phyloP scores from a whole-genome alignment of 257 asterid genomes.

The Fraxinus cuspidata region DNA sequence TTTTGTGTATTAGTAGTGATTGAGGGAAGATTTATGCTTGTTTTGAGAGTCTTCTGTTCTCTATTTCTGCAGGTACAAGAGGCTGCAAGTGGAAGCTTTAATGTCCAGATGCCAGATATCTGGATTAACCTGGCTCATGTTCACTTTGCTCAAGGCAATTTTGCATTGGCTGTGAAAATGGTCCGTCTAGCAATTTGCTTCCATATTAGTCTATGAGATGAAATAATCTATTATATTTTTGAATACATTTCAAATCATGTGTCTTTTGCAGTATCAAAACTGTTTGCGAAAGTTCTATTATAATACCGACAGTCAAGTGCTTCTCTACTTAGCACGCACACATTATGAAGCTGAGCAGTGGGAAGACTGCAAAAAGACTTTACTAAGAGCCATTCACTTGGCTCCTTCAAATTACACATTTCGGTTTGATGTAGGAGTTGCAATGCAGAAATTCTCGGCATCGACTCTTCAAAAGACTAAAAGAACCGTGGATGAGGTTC shows the following conservation, averaged over 20 bases:
- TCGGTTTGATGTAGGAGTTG: conserved; percentile 88
- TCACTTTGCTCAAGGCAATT: conserved; percentile 97
- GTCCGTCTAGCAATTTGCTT: conserved; percentile 37
- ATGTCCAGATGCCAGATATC: conserved; percentile 95
- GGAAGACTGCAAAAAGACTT: conserved; percentile 95
- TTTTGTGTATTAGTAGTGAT: conserved; percentile 19
- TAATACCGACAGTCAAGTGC: conserved; percentile 92
- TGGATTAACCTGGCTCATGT: conserved; percentile 99
- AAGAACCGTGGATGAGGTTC: conserved; percentile 90
- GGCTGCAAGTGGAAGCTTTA: conserved; percentile 94
- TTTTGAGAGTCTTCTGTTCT: conserved; percentile 21
- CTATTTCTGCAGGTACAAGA: conserved; percentile 73
- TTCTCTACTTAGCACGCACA: conserved; percentile 94
- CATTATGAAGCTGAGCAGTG: conserved; percentile 99
- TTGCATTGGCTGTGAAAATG: conserved; percentile 94
- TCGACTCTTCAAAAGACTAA: conserved; percentile 93
- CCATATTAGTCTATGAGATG: conserved; percentile 19
- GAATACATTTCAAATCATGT: conserved; percentile 16
- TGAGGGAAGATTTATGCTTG: conserved; percentile 14
- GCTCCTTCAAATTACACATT: conserved; percentile 93
- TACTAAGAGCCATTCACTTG: conserved; percentile 94
- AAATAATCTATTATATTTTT: background rate
- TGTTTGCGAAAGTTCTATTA: conserved; percentile 86
- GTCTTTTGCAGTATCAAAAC: conserved; percentile 79
- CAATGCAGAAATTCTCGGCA: conserved; percentile 96